Evolutionary conservation across 2,329 filamentous ascomycete genomes (phyloP).

Genomic region (Fusarium illudens): DNA sequence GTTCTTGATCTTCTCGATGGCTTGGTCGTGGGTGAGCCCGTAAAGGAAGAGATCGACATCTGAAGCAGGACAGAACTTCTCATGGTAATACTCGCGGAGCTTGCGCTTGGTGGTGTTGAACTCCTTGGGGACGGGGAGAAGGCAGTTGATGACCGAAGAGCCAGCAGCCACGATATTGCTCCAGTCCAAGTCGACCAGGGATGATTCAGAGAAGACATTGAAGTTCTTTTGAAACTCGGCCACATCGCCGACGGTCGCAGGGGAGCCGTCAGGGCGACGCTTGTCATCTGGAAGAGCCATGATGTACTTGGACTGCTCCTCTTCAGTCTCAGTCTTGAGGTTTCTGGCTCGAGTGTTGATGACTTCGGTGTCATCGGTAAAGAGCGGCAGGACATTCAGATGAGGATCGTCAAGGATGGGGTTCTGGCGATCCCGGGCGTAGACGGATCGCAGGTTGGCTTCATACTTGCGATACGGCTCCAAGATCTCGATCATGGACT

Average conservation of each 20-base stretch:
- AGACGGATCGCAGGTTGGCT: constrained; percentile 70
- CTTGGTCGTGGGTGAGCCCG: constrained; percentile 78
- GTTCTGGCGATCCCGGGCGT: constrained; percentile 72
- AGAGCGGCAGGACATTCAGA: constrained; percentile 73
- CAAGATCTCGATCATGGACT: constrained; percentile 65
- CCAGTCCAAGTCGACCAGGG: constrained; percentile 81
- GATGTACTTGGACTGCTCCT: constrained; percentile 72
- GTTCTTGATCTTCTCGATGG: constrained; percentile 82
- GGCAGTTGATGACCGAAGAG: constrained; percentile 80
- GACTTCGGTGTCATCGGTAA: constrained; percentile 62
- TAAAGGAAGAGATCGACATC: constrained; percentile 91
- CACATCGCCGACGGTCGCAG: constrained; percentile 72
- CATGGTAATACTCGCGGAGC: constrained; percentile 79
- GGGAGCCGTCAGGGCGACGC: constrained; percentile 68
- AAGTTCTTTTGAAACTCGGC: constrained; percentile 82
- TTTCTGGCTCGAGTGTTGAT: constrained; percentile 71
- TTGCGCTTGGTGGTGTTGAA: constrained; percentile 69
- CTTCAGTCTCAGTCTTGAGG: constrained; percentile 63
- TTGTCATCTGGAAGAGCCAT: constrained; percentile 71
- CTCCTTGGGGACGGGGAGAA: constrained; percentile 73
- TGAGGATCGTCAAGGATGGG: constrained; percentile 63
- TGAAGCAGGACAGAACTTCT: constrained; percentile 81
- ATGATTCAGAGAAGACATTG: constrained; percentile 81
- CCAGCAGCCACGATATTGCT: constrained; percentile 83
- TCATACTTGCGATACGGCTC: constrained; percentile 75